A percentile compares a stretch with the other conserved stretches of the same genome.
phyloP scores from a whole-genome alignment of 2,329 filamentous ascomycete genomes.

The Myriosclerotinia duriaeana region DNA sequence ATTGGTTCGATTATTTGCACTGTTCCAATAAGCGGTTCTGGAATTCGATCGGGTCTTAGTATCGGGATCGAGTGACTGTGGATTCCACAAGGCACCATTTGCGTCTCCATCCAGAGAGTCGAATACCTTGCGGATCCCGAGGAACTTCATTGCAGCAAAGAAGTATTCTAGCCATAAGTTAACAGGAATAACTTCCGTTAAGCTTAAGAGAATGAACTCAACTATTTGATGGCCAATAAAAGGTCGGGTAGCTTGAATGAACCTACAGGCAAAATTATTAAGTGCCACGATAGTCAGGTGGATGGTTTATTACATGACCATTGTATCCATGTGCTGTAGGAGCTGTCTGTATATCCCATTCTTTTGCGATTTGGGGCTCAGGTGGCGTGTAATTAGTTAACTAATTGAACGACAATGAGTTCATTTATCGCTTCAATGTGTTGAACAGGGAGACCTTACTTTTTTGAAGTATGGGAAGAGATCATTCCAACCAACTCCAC shows the following conservation, averaged over 20 bases:
- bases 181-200: background rate
- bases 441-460: background rate
- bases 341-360: conserved; percentile 19
- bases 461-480: conserved; percentile 22
- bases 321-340: conserved; percentile 18
- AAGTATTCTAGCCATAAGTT: conserved; percentile 8
- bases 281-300: background rate
- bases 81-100: conserved; percentile 21
- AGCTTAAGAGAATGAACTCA: background rate
- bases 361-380: background rate
- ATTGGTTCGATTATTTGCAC: conserved; percentile 17
- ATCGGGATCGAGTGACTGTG: conserved; percentile 16
- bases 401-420: background rate
- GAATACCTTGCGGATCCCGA: conserved; percentile 14
- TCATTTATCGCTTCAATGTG: background rate
- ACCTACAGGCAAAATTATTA: background rate
- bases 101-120: conserved; percentile 17
- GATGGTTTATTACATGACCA: background rate
- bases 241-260: conserved; percentile 20
- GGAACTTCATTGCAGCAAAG: conserved; percentile 18
- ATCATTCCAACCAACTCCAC: conserved; percentile 46
- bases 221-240: conserved; percentile 19
- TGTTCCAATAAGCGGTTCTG: conserved; percentile 20
- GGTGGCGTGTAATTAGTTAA: conserved; percentile 17
- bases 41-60: conserved; percentile 20